Percentiles rank a stretch among this genome's conserved stretches.
These are phyloP conservation scores for Paraphoma sp. DNA, from an alignment of 2,329 filamentous ascomycete genomes.

Conservation along the genomic window DNA sequence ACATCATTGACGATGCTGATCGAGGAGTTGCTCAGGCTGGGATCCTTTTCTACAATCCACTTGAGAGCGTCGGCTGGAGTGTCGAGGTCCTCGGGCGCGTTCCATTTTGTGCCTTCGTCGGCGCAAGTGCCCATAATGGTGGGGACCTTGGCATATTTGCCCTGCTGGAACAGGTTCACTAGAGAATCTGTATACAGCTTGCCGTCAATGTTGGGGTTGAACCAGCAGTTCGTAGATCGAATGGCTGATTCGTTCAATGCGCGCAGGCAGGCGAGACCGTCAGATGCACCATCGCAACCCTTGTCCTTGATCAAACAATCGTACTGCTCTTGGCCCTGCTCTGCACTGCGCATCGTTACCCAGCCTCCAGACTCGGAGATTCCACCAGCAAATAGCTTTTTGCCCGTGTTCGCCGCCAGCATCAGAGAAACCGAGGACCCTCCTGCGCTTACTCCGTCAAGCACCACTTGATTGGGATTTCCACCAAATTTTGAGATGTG, in stretches of 20 bases:
- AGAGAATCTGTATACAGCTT: conserved; percentile 61
- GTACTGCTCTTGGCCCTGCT: conserved; percentile 60
- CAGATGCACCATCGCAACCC: conserved; percentile 51
- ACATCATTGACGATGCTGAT: conserved; percentile 60
- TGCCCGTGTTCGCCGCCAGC: conserved; percentile 49
- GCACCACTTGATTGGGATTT: conserved; percentile 69
- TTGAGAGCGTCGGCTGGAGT: conserved; percentile 58
- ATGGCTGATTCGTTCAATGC: conserved; percentile 52
- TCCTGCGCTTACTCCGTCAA: conserved; percentile 74
- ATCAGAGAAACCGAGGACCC: conserved; percentile 49
- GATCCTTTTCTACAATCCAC: conserved; percentile 67
- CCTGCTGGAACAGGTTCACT: conserved; percentile 55
- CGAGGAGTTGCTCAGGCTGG: conserved; percentile 59
- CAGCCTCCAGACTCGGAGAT: conserved; percentile 63
- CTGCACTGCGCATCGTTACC: conserved; percentile 55
- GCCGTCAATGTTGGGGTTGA: conserved; percentile 59
- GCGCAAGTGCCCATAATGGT: conserved; percentile 64
- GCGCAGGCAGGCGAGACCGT: conserved; percentile 57
- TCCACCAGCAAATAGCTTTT: conserved; percentile 59
- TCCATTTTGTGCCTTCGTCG: conserved; percentile 68
- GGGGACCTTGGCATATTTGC: conserved; percentile 59
- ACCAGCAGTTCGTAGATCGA: conserved; percentile 51
- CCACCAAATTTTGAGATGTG: conserved; percentile 73
- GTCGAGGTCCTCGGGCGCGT: conserved; percentile 59
- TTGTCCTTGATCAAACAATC: conserved; percentile 59